A percentile compares a stretch with the other conserved stretches of the same genome.
These are phyloP conservation scores for Solioccasus polychromus DNA, from an alignment of 768 basidiomycete species.

Conservation along the genomic window DNA sequence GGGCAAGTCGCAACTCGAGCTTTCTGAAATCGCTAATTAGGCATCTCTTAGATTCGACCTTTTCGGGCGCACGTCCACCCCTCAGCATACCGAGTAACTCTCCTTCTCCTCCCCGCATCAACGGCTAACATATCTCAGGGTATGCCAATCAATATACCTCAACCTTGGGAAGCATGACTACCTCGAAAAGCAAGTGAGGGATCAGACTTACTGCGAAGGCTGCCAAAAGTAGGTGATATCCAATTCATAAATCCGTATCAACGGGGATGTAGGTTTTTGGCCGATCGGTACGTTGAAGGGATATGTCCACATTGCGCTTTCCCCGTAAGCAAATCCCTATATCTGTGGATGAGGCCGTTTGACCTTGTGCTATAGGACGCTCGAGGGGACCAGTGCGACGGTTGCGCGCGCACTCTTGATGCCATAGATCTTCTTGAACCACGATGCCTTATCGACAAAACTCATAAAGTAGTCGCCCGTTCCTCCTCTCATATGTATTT, in stretches of 20 bases:
- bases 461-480: slow-evolving; percentile 72
- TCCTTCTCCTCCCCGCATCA: not conserved
- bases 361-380: slow-evolving; percentile 61
- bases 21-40: slow-evolving; percentile 1
- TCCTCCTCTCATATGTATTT: slow-evolving; percentile 91
- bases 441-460: slow-evolving; percentile 84
- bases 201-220: slow-evolving; percentile 94
- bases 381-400: slow-evolving; percentile 97
- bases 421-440: slow-evolving; percentile 92
- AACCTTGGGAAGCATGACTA: slow-evolving; percentile 77
- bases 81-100: slow-evolving; percentile 80
- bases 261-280: slow-evolving; percentile 66
- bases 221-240: slow-evolving; percentile 64
- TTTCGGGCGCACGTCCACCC: slow-evolving; percentile 94
- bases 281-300: slow-evolving; percentile 98
- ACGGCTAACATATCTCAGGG: slow-evolving; percentile 42
- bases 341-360: not conserved
- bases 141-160: slow-evolving; percentile 85
- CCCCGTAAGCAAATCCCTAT: slow-evolving; percentile 47
- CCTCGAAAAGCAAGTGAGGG: slow-evolving; percentile 80
- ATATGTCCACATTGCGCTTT: slow-evolving; percentile 91
- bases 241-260: slow-evolving; percentile 3
- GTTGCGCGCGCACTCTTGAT: slow-evolving; percentile 88
- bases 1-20: slow-evolving; percentile 46
- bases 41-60: slow-evolving; percentile 72